These are phyloP conservation scores for Penicillium salamii DNA, from an alignment of 495 filamentous ascomycete species.

Conservation along the genomic window DNA sequence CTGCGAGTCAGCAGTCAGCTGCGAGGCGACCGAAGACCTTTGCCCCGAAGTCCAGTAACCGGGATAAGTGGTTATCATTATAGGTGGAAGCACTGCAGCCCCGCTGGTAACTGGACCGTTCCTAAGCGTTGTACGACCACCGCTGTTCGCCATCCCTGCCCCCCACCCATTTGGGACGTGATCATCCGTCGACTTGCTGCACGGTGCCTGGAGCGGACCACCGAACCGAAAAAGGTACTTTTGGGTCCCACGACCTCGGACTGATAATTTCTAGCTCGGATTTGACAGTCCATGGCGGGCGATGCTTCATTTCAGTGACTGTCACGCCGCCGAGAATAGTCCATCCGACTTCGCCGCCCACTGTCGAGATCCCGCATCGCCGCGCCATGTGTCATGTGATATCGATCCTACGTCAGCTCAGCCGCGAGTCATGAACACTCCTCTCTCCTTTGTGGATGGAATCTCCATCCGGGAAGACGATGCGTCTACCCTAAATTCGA, in stretches of 20 bases:
- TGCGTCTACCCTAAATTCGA: constrained; percentile 8
- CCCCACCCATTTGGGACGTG: constrained; percentile 2
- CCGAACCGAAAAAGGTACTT: not conserved
- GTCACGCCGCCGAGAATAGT: constrained; percentile 3
- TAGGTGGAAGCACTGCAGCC: not conserved
- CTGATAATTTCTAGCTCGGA: not conserved
- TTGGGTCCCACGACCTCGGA: not conserved
- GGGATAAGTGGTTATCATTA: not conserved
- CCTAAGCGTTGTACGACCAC: constrained; percentile 8
- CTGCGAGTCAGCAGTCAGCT: constrained; percentile 9
- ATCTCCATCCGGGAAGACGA: constrained; percentile 3
- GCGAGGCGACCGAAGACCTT: not conserved
- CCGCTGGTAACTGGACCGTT: not conserved
- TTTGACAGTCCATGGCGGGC: constrained; percentile 15
- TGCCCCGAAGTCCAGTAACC: not conserved
- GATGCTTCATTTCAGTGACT: constrained; percentile 20
- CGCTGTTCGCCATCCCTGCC: constrained; percentile 11
- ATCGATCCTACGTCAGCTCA: constrained; percentile 9
- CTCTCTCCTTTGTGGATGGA: constrained; percentile 1
- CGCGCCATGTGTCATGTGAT: constrained; percentile 27
- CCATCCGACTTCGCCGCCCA: constrained; percentile 7
- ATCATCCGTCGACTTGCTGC: constrained; percentile 4
- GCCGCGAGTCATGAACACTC: constrained; percentile 19
- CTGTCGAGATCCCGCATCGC: constrained; percentile 4
- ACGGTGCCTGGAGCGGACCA: constrained; percentile 9